Conservation (phyloP, 768 basidiomycete genomes). For the Termitomyces sp. region DNA sequence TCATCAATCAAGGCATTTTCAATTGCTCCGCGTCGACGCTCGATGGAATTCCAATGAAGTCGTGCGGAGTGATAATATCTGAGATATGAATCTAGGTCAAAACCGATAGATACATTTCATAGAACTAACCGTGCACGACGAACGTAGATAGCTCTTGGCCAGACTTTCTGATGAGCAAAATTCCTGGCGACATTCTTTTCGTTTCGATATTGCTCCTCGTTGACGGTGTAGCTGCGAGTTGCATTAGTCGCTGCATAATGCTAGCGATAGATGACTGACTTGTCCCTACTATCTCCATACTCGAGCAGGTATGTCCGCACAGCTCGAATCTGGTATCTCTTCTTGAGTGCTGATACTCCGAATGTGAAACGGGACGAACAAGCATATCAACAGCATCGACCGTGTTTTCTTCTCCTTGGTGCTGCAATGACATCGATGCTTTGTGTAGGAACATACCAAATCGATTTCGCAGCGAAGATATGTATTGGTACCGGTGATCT, state of each 20-base stretch:
- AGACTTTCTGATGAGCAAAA: constrained; percentile 68
- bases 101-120: constrained; percentile 1
- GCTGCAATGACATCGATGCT: constrained; percentile 63
- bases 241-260: background rate
- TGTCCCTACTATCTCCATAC: constrained; percentile 70
- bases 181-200: constrained; percentile 67
- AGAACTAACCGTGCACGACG: constrained; percentile 54
- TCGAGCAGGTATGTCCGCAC: constrained; percentile 72
- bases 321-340: constrained; percentile 48
- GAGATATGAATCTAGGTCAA: constrained; percentile 1
- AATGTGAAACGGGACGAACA: constrained; percentile 34
- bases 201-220: constrained; percentile 53
- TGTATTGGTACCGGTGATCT: constrained; percentile 65
- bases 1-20: constrained; percentile 71
- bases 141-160: constrained; percentile 72
- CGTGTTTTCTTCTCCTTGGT: constrained; percentile 77
- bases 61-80: constrained; percentile 68
- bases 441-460: constrained; percentile 70
- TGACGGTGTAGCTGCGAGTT: constrained; percentile 47
- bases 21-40: constrained; percentile 54
- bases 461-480: constrained; percentile 51
- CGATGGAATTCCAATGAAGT: constrained; percentile 71
- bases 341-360: background rate
- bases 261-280: constrained; percentile 19
- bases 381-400: constrained; percentile 78